Evolutionary conservation across 2,329 filamentous ascomycete genomes (phyloP).

Genomic region (Nigrograna mackinnonii): DNA sequence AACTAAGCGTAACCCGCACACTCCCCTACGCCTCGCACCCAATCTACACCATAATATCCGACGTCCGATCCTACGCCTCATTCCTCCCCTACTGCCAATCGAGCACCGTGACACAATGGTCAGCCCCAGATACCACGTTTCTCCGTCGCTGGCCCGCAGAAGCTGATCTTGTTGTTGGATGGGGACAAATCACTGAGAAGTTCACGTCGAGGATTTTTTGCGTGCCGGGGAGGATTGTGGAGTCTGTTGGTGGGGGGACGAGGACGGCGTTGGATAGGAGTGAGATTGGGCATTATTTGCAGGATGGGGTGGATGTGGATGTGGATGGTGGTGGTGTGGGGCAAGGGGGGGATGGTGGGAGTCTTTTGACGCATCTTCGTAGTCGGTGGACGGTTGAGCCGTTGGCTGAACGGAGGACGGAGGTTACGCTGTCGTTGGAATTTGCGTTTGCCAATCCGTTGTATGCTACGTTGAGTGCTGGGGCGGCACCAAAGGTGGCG

Average conservation of each 20-base stretch:
- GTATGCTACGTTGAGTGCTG: slow-evolving; percentile 79
- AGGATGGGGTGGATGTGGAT: slow-evolving; percentile 11
- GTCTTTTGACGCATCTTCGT: slow-evolving; percentile 68
- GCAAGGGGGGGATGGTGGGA: slow-evolving; percentile 6
- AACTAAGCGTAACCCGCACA: slow-evolving; percentile 71
- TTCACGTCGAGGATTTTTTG: slow-evolving; percentile 84
- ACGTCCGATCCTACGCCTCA: slow-evolving; percentile 75
- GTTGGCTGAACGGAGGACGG: slow-evolving; percentile 58
- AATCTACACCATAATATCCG: slow-evolving; percentile 85
- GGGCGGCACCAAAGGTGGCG: slow-evolving; percentile 82
- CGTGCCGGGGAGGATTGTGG: slow-evolving; percentile 71
- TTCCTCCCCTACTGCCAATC: slow-evolving; percentile 92
- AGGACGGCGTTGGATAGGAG: slow-evolving; percentile 47
- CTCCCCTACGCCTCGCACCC: slow-evolving; percentile 72
- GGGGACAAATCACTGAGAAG: slow-evolving; percentile 78
- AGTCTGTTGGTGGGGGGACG: slow-evolving; percentile 71
- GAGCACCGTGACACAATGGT: slow-evolving; percentile 78
- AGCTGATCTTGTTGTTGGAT: slow-evolving; percentile 83
- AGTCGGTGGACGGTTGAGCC: slow-evolving; percentile 71
- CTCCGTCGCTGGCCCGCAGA: slow-evolving; percentile 68
- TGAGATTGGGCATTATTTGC: slow-evolving; percentile 47
- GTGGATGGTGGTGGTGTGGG: slow-evolving; percentile 5
- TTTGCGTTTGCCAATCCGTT: slow-evolving; percentile 90
- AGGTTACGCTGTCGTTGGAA: slow-evolving; percentile 75
- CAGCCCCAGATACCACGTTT: slow-evolving; percentile 53